These are phyloP conservation scores for Salix suchowensis DNA, from an alignment of 345 rosid species.

Conservation along the genomic window DNA sequence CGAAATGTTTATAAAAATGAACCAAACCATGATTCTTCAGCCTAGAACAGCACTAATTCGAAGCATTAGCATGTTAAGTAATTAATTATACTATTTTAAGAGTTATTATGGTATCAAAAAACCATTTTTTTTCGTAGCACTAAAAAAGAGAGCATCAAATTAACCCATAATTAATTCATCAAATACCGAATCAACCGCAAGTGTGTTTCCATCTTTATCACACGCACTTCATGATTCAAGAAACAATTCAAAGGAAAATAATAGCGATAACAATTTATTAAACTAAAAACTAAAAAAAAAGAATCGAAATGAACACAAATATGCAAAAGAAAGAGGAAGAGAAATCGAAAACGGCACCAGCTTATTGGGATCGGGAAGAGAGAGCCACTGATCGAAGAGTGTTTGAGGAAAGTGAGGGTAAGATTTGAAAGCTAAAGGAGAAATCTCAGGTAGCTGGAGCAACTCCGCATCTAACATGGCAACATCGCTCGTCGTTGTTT, in stretches of 20 bases:
- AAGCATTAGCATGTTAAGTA: background rate
- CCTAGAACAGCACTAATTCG: background rate
- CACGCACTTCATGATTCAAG: background rate
- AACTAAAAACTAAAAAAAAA: background rate
- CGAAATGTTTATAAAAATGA: background rate
- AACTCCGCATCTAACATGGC: conserved; percentile 69
- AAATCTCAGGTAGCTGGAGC: conserved; percentile 75
- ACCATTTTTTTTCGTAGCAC: background rate
- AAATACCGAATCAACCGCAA: background rate
- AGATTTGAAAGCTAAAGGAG: conserved; percentile 68
- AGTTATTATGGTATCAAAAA: background rate
- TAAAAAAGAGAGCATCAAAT: background rate
- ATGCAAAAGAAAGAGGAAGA: background rate
- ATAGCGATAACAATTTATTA: too few relatives aligned
- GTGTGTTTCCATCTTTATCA: background rate
- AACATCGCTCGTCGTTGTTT: conserved; percentile 43
- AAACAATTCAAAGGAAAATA: too few relatives aligned
- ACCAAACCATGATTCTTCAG: background rate
- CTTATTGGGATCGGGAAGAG: conserved; percentile 76
- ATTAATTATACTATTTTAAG: background rate
- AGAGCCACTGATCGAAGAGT: conserved; percentile 92
- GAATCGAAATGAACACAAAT: background rate
- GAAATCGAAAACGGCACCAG: conserved; percentile 41
- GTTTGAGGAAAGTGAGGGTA: conserved; percentile 64
- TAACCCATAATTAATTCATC: background rate